phyloP scores from a whole-genome alignment of 192 early-diverging fungal genomes.

The Coemansia sp. region DNA sequence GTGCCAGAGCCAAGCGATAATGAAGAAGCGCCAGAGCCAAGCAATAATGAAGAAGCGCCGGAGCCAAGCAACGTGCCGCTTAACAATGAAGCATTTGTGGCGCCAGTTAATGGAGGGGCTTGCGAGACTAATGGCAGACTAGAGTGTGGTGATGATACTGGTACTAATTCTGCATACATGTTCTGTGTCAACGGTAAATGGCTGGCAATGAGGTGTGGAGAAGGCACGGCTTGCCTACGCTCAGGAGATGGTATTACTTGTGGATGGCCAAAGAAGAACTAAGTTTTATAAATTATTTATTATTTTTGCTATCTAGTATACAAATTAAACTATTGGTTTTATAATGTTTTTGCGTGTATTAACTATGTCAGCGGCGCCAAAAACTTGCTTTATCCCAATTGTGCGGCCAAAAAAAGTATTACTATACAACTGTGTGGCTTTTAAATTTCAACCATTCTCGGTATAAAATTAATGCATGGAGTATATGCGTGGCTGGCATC shows the following conservation, averaged over 20 bases:
- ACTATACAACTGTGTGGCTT: background rate
- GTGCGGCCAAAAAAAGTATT: background rate
- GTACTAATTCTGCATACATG: constrained; percentile 6
- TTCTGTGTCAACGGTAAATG: constrained; percentile 13
- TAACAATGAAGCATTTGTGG: background rate
- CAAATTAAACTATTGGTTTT: background rate
- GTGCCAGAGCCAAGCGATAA: background rate
- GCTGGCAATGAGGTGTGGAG: constrained; percentile 11
- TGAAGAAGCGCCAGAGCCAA: no score
- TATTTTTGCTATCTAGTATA: background rate
- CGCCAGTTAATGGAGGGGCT: background rate
- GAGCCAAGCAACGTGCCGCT: background rate
- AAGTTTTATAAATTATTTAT: background rate
- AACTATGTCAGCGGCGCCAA: background rate
- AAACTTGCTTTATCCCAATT: background rate
- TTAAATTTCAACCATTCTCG: background rate
- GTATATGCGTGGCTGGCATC: background rate
- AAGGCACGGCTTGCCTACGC: constrained; percentile 1
- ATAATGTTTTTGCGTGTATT: background rate
- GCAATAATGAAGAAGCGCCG: background rate
- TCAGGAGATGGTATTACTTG: background rate
- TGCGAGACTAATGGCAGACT: constrained; percentile 7
- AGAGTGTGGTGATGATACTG: background rate
- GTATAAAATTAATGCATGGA: background rate
- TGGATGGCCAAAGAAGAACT: background rate